phyloP scores from a whole-genome alignment of 2,329 filamentous ascomycete species.

The Tolypocladium cylindrosporum region DNA sequence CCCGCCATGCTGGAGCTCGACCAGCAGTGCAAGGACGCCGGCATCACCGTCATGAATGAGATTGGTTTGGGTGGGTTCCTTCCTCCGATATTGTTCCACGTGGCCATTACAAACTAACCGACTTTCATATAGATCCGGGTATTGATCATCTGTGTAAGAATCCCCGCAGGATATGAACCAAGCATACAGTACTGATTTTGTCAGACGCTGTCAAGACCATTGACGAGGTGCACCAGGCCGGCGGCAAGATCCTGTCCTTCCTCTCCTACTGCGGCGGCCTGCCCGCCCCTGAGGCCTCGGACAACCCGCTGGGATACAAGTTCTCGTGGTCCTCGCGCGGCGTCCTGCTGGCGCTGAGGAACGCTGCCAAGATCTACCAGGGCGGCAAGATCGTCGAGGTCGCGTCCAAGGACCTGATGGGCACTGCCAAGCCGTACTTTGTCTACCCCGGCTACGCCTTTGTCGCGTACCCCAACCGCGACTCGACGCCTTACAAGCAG shows the following conservation, averaged over 20 bases:
- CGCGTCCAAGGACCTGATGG: slow-evolving; percentile 63
- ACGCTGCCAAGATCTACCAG: slow-evolving; percentile 74
- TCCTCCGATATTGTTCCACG: too few relatives aligned
- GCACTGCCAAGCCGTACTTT: slow-evolving; percentile 75
- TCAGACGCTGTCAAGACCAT: slow-evolving; percentile 81
- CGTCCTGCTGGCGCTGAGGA: slow-evolving; percentile 77
- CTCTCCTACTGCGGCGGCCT: slow-evolving; percentile 78
- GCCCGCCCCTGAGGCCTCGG: slow-evolving; percentile 60
- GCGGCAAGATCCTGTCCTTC: slow-evolving; percentile 79
- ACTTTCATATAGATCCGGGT: slow-evolving; percentile 42
- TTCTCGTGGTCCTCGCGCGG: slow-evolving; percentile 71
- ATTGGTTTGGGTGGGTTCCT: slow-evolving; percentile 48
- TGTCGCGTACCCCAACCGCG: slow-evolving; percentile 88
- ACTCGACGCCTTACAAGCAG: slow-evolving; percentile 79
- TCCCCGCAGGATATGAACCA: not conserved
- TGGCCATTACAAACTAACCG: not conserved
- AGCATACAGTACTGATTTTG: slow-evolving; percentile 3
- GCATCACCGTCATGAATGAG: slow-evolving; percentile 97
- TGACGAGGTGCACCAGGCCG: slow-evolving; percentile 73
- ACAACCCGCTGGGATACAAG: slow-evolving; percentile 90
- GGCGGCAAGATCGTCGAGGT: slow-evolving; percentile 66
- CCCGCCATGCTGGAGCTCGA: slow-evolving; percentile 89
- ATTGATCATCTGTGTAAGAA: slow-evolving; percentile 52
- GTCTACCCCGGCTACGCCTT: slow-evolving; percentile 82
- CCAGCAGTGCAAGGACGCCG: slow-evolving; percentile 71